These are phyloP conservation scores for Fusarium sp. DNA, from an alignment of 2,329 filamentous ascomycete species.

Conservation along the genomic window DNA sequence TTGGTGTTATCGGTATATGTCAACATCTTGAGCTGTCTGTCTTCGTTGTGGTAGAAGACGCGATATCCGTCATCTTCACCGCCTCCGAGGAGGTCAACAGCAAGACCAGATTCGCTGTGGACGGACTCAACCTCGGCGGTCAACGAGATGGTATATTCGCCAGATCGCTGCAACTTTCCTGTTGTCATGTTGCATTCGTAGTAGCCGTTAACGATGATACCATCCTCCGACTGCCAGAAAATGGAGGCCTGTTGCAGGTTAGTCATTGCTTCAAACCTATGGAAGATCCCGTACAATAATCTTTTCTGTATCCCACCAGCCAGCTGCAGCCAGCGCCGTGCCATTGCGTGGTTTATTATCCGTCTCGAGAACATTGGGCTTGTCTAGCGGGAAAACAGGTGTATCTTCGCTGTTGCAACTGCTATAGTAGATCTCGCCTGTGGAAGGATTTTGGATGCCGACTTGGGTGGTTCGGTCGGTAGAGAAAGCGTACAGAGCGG, in stretches of 20 bases:
- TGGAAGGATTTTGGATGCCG: conserved; percentile 1
- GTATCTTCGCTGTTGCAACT: conserved; percentile 4
- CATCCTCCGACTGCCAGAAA: conserved; percentile 2
- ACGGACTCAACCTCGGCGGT: background rate
- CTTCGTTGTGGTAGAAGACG: background rate
- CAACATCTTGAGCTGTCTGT: background rate
- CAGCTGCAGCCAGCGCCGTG: background rate
- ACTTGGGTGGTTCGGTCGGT: conserved; percentile 7
- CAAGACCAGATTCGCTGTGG: background rate
- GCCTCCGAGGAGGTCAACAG: background rate
- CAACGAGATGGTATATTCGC: conserved; percentile 1
- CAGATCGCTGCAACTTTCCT: background rate
- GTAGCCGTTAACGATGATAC: conserved; percentile 3
- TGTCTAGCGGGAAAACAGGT: conserved; percentile 5
- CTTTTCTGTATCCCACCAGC: conserved; percentile 6
- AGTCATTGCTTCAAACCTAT: background rate
- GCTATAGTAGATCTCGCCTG: conserved; percentile 4
- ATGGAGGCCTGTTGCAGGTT: background rate
- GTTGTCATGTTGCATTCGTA: conserved; percentile 1
- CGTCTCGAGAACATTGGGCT: conserved; percentile 3
- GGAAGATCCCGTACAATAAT: background rate
- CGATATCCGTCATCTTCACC: conserved; percentile 6
- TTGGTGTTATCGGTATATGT: background rate
- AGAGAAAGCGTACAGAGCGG: background rate
- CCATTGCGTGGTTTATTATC: conserved; percentile 3